Percentiles rank a stretch among this genome's conserved stretches.
These are phyloP conservation scores for Bauhinia variegata DNA, from an alignment of 306 rosid species.

Conservation along the genomic window DNA sequence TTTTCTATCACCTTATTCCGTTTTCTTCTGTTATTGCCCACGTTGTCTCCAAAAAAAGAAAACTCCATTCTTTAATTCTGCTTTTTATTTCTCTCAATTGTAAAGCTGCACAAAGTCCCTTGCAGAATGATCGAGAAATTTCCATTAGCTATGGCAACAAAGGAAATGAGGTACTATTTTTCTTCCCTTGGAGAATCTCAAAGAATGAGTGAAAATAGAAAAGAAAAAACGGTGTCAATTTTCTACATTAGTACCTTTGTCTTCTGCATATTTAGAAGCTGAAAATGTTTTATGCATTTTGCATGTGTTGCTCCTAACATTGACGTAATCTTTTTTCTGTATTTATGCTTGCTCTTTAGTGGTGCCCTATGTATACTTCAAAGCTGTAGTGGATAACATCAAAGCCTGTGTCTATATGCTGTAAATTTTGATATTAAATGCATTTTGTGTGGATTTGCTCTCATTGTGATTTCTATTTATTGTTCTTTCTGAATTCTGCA, in stretches of 20 bases:
- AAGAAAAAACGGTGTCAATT: not conserved
- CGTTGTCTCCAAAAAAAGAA: slow-evolving; percentile 10
- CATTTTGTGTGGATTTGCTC: not conserved
- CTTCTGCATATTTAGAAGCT: slow-evolving; percentile 4
- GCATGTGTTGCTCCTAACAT: not conserved
- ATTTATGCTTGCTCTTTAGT: not conserved
- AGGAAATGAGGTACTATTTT: slow-evolving; percentile 79
- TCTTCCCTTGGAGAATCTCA: not conserved
- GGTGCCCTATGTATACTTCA: not conserved
- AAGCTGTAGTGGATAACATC: not conserved
- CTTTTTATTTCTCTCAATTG: slow-evolving; percentile 37
- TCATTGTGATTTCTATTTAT: not conserved
- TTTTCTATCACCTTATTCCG: not conserved
- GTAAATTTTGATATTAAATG: not conserved
- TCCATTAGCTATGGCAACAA: slow-evolving; percentile 90
- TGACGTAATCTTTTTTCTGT: not conserved
- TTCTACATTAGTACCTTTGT: slow-evolving; percentile 20
- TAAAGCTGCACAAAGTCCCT: slow-evolving; percentile 67
- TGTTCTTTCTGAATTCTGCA: not conserved
- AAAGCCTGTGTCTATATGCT: not conserved
- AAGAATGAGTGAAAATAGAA: not conserved
- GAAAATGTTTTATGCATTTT: not conserved
- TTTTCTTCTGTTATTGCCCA: slow-evolving; percentile 22
- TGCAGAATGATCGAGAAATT: slow-evolving; percentile 61
- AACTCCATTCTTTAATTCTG: slow-evolving; percentile 18